A percentile compares a stretch with the other conserved stretches of the same genome.
These are phyloP conservation scores for Pseudocohnilembus persalinus DNA, from an alignment of 169 alveolate species.

Conservation along the genomic window DNA sequence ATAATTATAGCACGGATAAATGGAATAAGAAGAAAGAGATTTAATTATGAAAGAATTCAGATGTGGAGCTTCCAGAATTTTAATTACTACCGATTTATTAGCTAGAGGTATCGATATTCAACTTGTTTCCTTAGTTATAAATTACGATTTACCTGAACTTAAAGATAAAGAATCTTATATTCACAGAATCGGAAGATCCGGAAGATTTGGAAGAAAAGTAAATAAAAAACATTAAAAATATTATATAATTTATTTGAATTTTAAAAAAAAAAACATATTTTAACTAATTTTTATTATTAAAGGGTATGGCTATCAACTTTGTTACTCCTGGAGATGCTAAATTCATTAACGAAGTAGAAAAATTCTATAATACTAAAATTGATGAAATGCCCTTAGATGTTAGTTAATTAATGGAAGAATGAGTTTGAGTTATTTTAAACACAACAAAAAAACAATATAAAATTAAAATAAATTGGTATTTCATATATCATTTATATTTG, in stretches of 20 bases:
- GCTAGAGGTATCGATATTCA: conserved; percentile 99
- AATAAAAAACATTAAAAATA: too few species aligned
- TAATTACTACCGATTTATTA: conserved; percentile 98
- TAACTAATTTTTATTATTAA: too few species aligned
- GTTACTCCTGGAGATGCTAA: conserved; percentile 83
- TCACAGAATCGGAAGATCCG: conserved; percentile 88
- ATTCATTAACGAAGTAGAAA: conserved; percentile 94
- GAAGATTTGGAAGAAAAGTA: conserved; percentile 76
- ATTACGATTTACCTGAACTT: conserved; percentile 98
- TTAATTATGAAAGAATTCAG: conserved; percentile 94
- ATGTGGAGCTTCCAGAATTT: conserved; percentile 97
- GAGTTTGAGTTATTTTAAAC: too few species aligned
- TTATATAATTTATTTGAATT: not conserved
- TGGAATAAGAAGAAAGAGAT: conserved; percentile 98
- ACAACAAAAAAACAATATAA: too few species aligned
- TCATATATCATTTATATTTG: too few species aligned
- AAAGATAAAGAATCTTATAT: conserved; percentile 94
- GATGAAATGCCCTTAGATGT: conserved; percentile 99
- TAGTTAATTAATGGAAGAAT: conserved; percentile 7
- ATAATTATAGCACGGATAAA: conserved; percentile 91
- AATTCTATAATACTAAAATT: conserved; percentile 98
- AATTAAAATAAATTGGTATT: too few species aligned
- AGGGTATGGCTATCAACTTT: conserved; percentile 68
- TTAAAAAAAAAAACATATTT: conserved; percentile 66
- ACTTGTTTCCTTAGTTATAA: conserved; percentile 97